Conservation (phyloP, 1,284 basidiomycete species). For the Cryptococcus sp. region DNA sequence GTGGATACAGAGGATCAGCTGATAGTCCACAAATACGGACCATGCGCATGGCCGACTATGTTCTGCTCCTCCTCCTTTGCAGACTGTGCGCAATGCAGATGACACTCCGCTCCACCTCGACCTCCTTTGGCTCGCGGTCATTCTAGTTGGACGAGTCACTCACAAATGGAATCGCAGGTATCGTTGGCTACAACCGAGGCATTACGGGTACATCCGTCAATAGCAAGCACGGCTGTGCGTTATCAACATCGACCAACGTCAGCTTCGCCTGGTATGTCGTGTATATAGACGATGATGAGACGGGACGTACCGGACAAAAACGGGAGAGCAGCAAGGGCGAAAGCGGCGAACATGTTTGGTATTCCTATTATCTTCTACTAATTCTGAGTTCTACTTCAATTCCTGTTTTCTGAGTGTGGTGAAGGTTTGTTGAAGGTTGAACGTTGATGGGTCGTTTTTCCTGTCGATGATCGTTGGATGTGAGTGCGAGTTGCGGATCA, state of each 20-base stretch:
- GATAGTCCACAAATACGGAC: background rate
- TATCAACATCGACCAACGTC: too few relatives aligned
- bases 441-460: background rate
- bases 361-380: background rate
- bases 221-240: slow-evolving; percentile 31
- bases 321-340: slow-evolving; percentile 39
- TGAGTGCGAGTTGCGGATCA: too few relatives aligned
- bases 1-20: background rate
- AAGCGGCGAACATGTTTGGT: slow-evolving; percentile 29
- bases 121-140: background rate
- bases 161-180: slow-evolving; percentile 54
- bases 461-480: background rate
- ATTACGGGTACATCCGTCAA: slow-evolving; percentile 49
- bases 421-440: background rate
- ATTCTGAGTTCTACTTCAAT: background rate
- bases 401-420: background rate
- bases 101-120: background rate
- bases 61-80: background rate
- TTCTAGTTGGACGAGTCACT: slow-evolving; percentile 18
- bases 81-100: background rate
- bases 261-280: background rate
- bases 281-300: slow-evolving; percentile 1
- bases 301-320: slow-evolving; percentile 38
- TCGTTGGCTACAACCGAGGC: slow-evolving; percentile 49
- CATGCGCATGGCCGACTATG: background rate